Conservation (phyloP, 2,329 filamentous ascomycete species). For the Neonectria coccinea region DNA sequence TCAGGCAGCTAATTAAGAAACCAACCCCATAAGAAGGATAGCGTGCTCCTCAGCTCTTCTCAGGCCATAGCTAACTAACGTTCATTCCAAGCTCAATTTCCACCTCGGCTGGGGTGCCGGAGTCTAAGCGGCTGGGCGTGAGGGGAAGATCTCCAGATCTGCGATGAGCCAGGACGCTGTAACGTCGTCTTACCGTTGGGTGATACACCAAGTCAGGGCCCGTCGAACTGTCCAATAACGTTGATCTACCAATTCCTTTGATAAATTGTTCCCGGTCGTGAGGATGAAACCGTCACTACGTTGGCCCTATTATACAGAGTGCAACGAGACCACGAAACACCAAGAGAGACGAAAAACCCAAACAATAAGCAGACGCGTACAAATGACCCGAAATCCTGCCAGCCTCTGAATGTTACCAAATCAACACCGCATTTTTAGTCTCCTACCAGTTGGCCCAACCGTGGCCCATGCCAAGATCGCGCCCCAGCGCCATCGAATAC, state of each 20-base stretch:
- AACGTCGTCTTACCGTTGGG: background rate
- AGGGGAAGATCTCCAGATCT: background rate
- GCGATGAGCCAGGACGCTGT: background rate
- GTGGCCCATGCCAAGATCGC: background rate
- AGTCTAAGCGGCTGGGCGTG: background rate
- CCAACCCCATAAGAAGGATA: background rate
- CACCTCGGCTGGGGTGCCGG: background rate
- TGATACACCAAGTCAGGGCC: background rate
- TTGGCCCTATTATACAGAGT: constrained; percentile 1
- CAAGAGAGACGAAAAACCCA: background rate
- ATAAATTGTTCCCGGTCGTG: constrained; percentile 3
- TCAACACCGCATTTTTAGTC: background rate
- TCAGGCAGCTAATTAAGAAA: background rate
- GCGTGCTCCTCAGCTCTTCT: background rate
- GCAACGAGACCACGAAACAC: background rate
- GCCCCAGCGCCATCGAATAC: background rate
- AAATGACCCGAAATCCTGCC: background rate
- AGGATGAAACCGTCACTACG: constrained; percentile 12
- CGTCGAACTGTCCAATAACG: constrained; percentile 1
- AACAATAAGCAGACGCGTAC: background rate
- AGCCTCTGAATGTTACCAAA: background rate
- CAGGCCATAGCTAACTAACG: too few species aligned
- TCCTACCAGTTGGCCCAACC: background rate
- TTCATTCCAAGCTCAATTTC: background rate
- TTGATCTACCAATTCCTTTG: constrained; percentile 1